Conservation (phyloP, 2,329 filamentous ascomycete genomes). For the Aspergillus pseudoglaucus region DNA sequence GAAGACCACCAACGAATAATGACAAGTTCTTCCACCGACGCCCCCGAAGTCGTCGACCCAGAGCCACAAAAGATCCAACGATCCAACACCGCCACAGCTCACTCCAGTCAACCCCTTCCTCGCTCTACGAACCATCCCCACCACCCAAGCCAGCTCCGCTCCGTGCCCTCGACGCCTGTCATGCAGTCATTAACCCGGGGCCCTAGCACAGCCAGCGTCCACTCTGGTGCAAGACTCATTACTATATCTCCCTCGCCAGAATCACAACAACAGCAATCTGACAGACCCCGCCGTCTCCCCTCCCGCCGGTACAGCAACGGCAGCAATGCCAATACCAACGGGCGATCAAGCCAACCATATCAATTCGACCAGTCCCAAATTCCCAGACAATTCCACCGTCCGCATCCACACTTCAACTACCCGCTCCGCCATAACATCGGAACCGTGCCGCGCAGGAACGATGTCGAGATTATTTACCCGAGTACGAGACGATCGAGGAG, state of each 20-base stretch:
- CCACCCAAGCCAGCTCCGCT: constrained; percentile 17
- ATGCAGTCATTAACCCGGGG: constrained; percentile 4
- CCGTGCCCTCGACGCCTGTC: constrained; percentile 11
- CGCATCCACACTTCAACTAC: constrained; percentile 17
- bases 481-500: constrained; percentile 30
- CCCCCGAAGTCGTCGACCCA: constrained; percentile 26
- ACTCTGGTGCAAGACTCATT: background rate
- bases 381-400: constrained; percentile 22
- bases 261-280: background rate
- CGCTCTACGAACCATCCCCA: constrained; percentile 18
- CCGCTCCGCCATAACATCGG: constrained; percentile 15
- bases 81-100: constrained; percentile 14
- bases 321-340: background rate
- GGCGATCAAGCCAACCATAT: constrained; percentile 13
- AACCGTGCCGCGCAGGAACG: constrained; percentile 22
- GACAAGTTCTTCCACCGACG: constrained; percentile 29
- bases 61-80: constrained; percentile 20
- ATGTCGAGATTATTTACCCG: constrained; percentile 28
- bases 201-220: constrained; percentile 5
- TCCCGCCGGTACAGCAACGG: constrained; percentile 3
- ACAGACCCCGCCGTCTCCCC: constrained; percentile 7
- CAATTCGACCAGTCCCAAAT: constrained; percentile 20
- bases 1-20: constrained; percentile 13
- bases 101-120: constrained; percentile 12
- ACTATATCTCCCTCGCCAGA: background rate